A percentile compares a stretch with the other conserved stretches of the same genome.
These are phyloP conservation scores for Kockovaella imperatae DNA, from an alignment of 768 basidiomycete genomes.

Conservation along the genomic window DNA sequence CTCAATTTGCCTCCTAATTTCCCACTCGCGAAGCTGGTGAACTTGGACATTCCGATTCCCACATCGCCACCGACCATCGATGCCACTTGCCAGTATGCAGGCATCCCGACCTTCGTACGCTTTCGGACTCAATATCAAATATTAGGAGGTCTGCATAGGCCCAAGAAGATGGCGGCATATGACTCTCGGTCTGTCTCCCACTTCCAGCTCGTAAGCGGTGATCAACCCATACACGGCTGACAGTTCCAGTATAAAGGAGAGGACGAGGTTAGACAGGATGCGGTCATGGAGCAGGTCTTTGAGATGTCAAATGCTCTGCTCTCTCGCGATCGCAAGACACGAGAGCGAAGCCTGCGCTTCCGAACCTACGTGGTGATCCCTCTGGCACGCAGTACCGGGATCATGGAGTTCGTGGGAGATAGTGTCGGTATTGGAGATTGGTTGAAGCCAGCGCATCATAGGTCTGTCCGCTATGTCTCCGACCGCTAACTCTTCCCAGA, in stretches of 20 bases:
- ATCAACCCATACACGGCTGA: background rate
- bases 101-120: conserved; percentile 60
- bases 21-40: conserved; percentile 50
- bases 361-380: conserved; percentile 86
- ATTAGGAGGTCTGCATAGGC: conserved; percentile 72
- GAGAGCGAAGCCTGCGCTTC: conserved; percentile 62
- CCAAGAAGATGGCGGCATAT: conserved; percentile 68
- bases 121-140: conserved; percentile 57
- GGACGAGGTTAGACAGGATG: conserved; percentile 93
- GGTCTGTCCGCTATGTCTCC: conserved; percentile 43
- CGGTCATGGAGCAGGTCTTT: conserved; percentile 98
- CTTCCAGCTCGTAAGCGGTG: conserved; percentile 64
- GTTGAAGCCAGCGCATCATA: conserved; percentile 58
- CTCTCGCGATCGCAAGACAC: conserved; percentile 63
- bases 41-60: conserved; percentile 72
- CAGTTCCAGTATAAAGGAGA: conserved; percentile 71
- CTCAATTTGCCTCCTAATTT: conserved; percentile 6
- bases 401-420: conserved; percentile 83
- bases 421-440: conserved; percentile 60
- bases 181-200: conserved; percentile 61
- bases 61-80: conserved; percentile 67
- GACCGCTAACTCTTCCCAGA: background rate
- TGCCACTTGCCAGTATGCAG: conserved; percentile 58
- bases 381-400: conserved; percentile 66
- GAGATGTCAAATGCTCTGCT: conserved; percentile 76